phyloP scores from a whole-genome alignment of 768 basidiomycete species.

The Paxillus involutus region DNA sequence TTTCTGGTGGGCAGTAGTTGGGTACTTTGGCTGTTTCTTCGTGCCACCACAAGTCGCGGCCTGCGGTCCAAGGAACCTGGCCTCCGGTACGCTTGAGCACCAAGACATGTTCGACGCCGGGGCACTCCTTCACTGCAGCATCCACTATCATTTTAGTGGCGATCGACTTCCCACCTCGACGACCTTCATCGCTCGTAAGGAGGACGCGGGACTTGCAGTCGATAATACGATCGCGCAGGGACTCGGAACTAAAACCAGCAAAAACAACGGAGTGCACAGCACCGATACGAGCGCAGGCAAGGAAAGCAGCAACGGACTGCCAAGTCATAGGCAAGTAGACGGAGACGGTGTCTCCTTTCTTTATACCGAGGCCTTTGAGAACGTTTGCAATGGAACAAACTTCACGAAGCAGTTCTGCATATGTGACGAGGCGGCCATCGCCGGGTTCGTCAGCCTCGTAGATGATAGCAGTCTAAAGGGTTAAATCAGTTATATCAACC shows the following conservation, averaged over 20 bases:
- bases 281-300: slow-evolving; percentile 96
- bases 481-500: not conserved
- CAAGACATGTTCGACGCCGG: slow-evolving; percentile 85
- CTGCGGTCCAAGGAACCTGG: slow-evolving; percentile 75
- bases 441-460: slow-evolving; percentile 97
- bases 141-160: slow-evolving; percentile 95
- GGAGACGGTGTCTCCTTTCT: slow-evolving; percentile 94
- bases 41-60: slow-evolving; percentile 95
- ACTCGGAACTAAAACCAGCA: slow-evolving; percentile 94
- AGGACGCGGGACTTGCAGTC: slow-evolving; percentile 91
- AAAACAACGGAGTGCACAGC: slow-evolving; percentile 98
- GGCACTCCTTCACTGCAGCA: slow-evolving; percentile 81
- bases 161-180: slow-evolving; percentile 91
- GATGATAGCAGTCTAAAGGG: slow-evolving; percentile 82
- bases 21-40: slow-evolving; percentile 86
- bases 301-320: slow-evolving; percentile 95
- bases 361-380: slow-evolving; percentile 84
- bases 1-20: slow-evolving; percentile 83
- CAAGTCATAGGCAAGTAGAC: slow-evolving; percentile 93
- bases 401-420: slow-evolving; percentile 84
- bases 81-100: slow-evolving; percentile 88
- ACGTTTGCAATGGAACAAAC: slow-evolving; percentile 91
- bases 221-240: slow-evolving; percentile 85
- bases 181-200: slow-evolving; percentile 94
- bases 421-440: slow-evolving; percentile 74